These are phyloP conservation scores for Arthroderma sp. DNA, from an alignment of 2,329 filamentous ascomycete species.

Conservation along the genomic window DNA sequence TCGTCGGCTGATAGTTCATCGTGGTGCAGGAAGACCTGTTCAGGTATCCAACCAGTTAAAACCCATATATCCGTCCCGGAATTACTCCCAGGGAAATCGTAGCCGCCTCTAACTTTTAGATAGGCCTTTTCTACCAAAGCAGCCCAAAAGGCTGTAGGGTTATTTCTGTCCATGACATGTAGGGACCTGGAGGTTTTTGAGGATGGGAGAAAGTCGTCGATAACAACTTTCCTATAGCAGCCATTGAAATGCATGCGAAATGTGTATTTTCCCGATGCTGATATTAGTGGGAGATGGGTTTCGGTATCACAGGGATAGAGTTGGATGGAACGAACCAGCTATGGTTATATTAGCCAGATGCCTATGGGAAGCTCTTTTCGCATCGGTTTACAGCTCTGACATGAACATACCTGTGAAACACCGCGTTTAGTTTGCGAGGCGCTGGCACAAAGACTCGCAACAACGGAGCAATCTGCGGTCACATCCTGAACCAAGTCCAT, in stretches of 20 bases:
- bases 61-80: conserved; percentile 91
- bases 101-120: conserved; percentile 84
- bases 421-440: conserved; percentile 57
- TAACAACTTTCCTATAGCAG: conserved; percentile 70
- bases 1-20: conserved; percentile 64
- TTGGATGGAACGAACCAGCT: conserved; percentile 51
- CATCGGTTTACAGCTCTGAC: conserved; percentile 1
- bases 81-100: conserved; percentile 95
- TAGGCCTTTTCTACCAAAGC: conserved; percentile 93
- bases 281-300: conserved; percentile 47
- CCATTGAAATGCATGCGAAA: conserved; percentile 94
- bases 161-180: conserved; percentile 75
- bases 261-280: conserved; percentile 75
- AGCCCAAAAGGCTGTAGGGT: conserved; percentile 76
- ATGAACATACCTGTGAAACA: conserved; percentile 47
- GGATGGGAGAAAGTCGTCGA: conserved; percentile 83
- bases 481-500: conserved; percentile 90
- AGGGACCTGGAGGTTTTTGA: conserved; percentile 57
- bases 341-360: not conserved
- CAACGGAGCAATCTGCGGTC: conserved; percentile 91
- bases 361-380: conserved; percentile 4
- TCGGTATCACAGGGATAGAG: conserved; percentile 61
- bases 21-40: conserved; percentile 83
- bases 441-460: conserved; percentile 81
- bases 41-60: conserved; percentile 88